These are phyloP conservation scores for Vitis cinerea DNA, from an alignment of 164 flowering plant genomes.

Conservation along the genomic window DNA sequence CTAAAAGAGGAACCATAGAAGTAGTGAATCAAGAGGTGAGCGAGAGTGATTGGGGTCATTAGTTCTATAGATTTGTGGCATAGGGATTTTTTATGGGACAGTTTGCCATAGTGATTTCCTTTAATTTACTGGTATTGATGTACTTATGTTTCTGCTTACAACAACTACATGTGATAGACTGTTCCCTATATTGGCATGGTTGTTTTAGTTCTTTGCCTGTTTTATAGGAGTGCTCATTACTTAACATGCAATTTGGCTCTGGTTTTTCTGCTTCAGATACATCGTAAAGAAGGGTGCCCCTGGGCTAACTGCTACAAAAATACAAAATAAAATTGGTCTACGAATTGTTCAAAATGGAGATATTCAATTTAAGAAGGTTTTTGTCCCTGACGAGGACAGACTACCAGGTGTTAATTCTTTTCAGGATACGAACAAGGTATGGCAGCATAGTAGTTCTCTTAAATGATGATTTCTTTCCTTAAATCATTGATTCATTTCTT, in stretches of 20 bases:
- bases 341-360: conserved; percentile 99
- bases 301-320: conserved; percentile 83
- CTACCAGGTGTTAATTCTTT: conserved; percentile 88
- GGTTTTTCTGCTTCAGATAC: conserved; percentile 46
- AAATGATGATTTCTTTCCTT: no score
- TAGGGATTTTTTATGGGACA: no score
- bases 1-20: no score
- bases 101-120: no score
- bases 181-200: not conserved
- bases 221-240: not conserved
- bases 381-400: conserved; percentile 90
- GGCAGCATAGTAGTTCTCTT: not conserved
- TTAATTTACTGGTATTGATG: no score
- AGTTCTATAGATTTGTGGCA: no score
- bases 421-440: conserved; percentile 91
- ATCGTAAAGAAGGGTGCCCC: conserved; percentile 75
- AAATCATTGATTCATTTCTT: no score
- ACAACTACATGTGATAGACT: no score
- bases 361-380: conserved; percentile 65
- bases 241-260: not conserved
- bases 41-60: no score
- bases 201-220: not conserved
- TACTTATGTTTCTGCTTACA: no score
- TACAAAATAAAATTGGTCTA: conserved; percentile 88
- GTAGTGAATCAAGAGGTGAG: no score